Evolutionary conservation across 176 grass and related monocot species (phyloP).

Genomic region (Chrysopogon serrulatus): DNA sequence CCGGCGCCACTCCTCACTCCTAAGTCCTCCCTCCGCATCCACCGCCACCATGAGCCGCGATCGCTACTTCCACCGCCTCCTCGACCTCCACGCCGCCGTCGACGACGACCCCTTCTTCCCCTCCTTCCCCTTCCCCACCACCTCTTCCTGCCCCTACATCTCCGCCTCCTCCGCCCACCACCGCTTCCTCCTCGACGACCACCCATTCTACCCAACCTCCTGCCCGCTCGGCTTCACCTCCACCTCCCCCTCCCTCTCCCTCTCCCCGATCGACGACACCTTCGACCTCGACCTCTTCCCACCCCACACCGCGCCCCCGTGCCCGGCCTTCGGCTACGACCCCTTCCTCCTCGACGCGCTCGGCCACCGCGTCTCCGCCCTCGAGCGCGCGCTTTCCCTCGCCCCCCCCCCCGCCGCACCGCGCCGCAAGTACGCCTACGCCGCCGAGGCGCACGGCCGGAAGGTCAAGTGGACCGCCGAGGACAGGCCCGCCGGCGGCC

Average conservation of each 20-base stretch:
- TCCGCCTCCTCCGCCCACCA: neutral
- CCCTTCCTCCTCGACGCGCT: slow-evolving; percentile 44
- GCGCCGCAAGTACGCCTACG: slow-evolving; percentile 57
- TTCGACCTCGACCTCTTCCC: slow-evolving; percentile 25
- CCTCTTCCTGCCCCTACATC: neutral
- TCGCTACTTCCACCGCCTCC: slow-evolving; percentile 9
- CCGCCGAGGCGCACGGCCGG: slow-evolving; percentile 39
- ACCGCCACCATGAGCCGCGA: neutral
- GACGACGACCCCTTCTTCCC: neutral
- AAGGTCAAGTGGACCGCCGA: slow-evolving; percentile 70
- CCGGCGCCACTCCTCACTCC: neutral
- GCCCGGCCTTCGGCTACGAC: neutral
- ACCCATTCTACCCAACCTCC: neutral
- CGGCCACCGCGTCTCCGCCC: slow-evolving; percentile 47
- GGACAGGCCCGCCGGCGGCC: slow-evolving; percentile 37
- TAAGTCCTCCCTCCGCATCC: neutral
- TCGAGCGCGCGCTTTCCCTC: slow-evolving; percentile 52
- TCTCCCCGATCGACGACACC: neutral
- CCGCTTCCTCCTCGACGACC: neutral
- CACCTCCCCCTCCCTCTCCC: neutral
- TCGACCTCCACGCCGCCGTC: neutral
- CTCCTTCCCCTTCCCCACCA: neutral
- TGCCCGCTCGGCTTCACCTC: slow-evolving; percentile 27
- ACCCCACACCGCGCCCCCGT: no score
- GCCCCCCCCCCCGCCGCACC: neutral